Conservation (phyloP, 805 yeast species). For the Ogataea degrootiae region DNA sequence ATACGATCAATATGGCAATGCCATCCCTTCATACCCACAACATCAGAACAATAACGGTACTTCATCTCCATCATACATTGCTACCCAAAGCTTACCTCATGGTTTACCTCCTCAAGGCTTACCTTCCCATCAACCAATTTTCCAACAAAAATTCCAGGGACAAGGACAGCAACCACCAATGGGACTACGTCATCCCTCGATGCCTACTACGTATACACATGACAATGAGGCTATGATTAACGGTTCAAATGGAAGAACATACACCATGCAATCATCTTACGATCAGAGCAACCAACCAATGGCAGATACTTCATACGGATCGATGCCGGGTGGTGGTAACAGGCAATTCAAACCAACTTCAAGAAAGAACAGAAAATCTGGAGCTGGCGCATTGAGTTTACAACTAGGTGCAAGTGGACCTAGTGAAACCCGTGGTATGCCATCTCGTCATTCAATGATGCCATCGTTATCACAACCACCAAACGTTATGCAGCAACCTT, state of each 20-base stretch:
- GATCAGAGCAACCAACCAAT: conserved; percentile 1
- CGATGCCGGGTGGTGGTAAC: conserved; percentile 12
- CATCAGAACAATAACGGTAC: conserved; percentile 14
- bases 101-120: conserved; percentile 32
- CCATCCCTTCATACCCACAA: conserved; percentile 9
- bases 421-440: conserved; percentile 26
- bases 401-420: conserved; percentile 10
- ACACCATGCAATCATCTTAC: conserved; percentile 9
- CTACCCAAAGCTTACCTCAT: conserved; percentile 29
- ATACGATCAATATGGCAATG: conserved; percentile 17
- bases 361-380: conserved; percentile 41
- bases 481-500: conserved; percentile 1
- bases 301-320: conserved; percentile 16
- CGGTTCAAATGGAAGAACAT: conserved; percentile 13
- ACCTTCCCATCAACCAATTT: conserved; percentile 27
- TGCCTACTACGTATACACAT: conserved; percentile 19
- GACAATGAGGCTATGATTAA: conserved; percentile 22
- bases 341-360: conserved; percentile 37
- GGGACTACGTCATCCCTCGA: conserved; percentile 25
- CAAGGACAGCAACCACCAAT: conserved; percentile 8
- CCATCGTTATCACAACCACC: conserved; percentile 17
- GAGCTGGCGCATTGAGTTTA: conserved; percentile 26
- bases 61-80: conserved; percentile 25
- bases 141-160: conserved; percentile 16
- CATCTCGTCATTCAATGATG: conserved; percentile 28